Percentiles rank a stretch among this genome's conserved stretches.
phyloP scores from a whole-genome alignment of 164 flowering plant species.

The Vitis rotundifolia region DNA sequence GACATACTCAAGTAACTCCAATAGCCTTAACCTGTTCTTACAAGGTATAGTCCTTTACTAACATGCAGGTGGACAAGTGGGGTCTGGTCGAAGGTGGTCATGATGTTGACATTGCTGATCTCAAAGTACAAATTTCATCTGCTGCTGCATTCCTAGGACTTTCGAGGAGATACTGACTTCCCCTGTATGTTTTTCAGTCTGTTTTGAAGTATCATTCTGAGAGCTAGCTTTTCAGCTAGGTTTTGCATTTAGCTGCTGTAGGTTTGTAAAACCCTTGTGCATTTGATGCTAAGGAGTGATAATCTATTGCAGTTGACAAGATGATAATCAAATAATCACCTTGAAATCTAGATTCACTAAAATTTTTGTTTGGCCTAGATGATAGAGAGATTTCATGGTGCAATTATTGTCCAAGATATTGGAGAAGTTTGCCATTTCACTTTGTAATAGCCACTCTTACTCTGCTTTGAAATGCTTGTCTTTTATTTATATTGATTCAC shows the following conservation, averaged over 20 bases:
- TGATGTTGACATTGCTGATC: conserved; percentile 91
- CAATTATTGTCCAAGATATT: not conserved
- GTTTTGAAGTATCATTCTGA: not conserved
- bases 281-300: not conserved
- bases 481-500: not conserved
- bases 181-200: not conserved
- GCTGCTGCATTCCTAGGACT: conserved; percentile 84
- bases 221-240: not conserved
- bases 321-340: conserved; percentile 5
- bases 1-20: not conserved
- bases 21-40: not conserved
- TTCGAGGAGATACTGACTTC: conserved; percentile 39
- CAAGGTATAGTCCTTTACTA: not conserved
- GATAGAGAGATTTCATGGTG: not conserved
- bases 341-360: not conserved
- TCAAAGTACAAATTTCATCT: conserved; percentile 82
- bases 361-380: not conserved
- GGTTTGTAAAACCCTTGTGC: not conserved
- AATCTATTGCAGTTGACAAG: not conserved
- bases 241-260: not conserved
- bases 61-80: conserved; percentile 78
- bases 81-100: conserved; percentile 99
- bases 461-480: not conserved
- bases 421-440: not conserved
- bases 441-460: not conserved